Base-by-base conservation (phyloP, 192 early-diverging fungal genomes). In the Gryganskiella cystojenkinii region DNA sequence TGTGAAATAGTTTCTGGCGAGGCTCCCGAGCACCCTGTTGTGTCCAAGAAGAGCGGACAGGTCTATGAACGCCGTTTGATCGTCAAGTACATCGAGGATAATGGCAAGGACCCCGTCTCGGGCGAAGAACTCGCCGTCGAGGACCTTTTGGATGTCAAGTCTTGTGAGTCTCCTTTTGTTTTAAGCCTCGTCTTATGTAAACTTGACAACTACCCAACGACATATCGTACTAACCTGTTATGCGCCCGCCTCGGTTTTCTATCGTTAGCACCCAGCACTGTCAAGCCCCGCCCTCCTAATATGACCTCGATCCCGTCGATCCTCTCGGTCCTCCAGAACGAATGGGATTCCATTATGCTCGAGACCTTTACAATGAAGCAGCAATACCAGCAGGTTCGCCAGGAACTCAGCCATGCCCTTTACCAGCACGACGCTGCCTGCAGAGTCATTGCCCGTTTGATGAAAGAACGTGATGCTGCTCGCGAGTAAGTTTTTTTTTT, bases 391-490 rank as follows among this genome's bases (percentile, higher is more conserved):
- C 89, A 93, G 61, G 89, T 94, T 28, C 90, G 95, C 42, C 94
- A 95, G 81, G 96, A 99, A 79, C 87, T 99, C 43, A 91, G 93
- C 35, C 93, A 95, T 80, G 95, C 96, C 1, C 82, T 99, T 50
- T 99, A 98, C 80, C 94, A 97, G 81, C 92, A 96, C 67, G 98
- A 99, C 80, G 98, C 98, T 25, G 94, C 96, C 2, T 93, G 95
- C 61, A 80, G 98, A 58, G 98, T 99, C 4, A 94, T 98, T 81
- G 96, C 96, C 3, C 86, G 98, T 30, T 81, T 98, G 28, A 84
- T 93, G 69, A 92, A 91, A 71, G 98, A 99, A 74, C 87, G 95
- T 34, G 95, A 99, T 80, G 89, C 93, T 59, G 96, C 96, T 43
- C 85, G 97, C 43, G 87, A 89, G 84, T 87, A 82, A 72, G 80